Conservation (phyloP, 495 filamentous ascomycete species). For the Podospora appendiculata region DNA sequence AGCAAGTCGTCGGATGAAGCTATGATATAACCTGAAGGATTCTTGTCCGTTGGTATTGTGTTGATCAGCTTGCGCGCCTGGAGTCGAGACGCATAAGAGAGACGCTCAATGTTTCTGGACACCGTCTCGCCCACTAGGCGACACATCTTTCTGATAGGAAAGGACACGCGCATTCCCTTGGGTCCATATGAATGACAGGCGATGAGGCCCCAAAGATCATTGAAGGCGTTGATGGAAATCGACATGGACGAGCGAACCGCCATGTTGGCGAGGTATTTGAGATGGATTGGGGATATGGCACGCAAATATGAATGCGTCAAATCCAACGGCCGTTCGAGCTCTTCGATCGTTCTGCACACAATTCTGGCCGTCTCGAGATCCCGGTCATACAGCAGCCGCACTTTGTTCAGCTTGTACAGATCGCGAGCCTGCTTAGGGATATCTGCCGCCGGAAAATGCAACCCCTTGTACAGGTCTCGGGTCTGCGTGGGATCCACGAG, state of each 20-base stretch:
- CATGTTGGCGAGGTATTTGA: conserved; percentile 92
- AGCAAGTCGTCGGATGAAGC: conserved; percentile 84
- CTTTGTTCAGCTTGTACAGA: conserved; percentile 74
- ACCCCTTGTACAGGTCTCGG: conserved; percentile 79
- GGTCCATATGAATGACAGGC: conserved; percentile 77
- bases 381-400: conserved; percentile 69
- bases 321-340: conserved; percentile 73
- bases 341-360: conserved; percentile 70
- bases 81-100: conserved; percentile 78
- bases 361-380: conserved; percentile 70
- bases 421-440: conserved; percentile 83
- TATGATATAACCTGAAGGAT: conserved; percentile 87
- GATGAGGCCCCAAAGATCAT: conserved; percentile 84
- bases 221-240: conserved; percentile 81
- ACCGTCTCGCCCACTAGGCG: conserved; percentile 82
- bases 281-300: conserved; percentile 83
- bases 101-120: conserved; percentile 80
- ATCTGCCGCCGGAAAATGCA: conserved; percentile 87
- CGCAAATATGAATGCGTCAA: conserved; percentile 80
- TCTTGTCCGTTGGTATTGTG: conserved; percentile 67
- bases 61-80: conserved; percentile 78
- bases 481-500: conserved; percentile 73
- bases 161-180: conserved; percentile 79
- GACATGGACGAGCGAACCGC: conserved; percentile 87
- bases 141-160: conserved; percentile 91